Evolutionary conservation across 257 asterid species (phyloP), one percentile per base, ranked within the genome.

Genomic region (Coffea canephora): DNA sequence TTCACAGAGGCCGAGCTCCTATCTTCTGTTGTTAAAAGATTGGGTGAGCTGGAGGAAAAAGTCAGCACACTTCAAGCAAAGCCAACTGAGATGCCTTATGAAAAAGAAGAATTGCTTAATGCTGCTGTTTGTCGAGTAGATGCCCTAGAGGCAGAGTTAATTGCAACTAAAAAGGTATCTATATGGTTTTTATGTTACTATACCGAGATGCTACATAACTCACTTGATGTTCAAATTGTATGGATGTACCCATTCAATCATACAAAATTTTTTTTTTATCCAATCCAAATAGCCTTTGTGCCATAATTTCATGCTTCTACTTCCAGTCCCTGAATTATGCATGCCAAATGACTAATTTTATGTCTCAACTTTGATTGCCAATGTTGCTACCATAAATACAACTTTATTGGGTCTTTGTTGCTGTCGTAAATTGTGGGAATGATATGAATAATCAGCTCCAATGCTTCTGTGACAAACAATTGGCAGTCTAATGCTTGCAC

Each of bases 91-190:
- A 96, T 96, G 99, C 99, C 98, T 13, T 88, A 82, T 57, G 98
- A 94, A 87, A 96, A 96, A 83, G 99, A 82, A 83, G 99, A 96
- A 83, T 89, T 96, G 81, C 87, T 94, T 75, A 89, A 92, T 88
- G 98, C 97, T 87, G 99, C 99, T 75, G 97, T 96, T 79, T 96
- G 94, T 83, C 87, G 97, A 72, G 99, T 96, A 61, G 99, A 96
- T 88, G 99, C 95, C 86, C 89, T 96, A 16, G 99, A 96, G 85
- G 99, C 99, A 1, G 99, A 96, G 89, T 66, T 94, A 80, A 96
- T 96, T 80, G 94, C 99, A 25, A 96, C 99, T 71, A 96, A 94
- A 86, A 94, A 94, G 99, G 99, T 96, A 77, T 39, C 43, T 39
- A 39, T 50, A 72, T 77, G 50, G 21, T 82, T 68, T 71, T 25